Percentiles rank a stretch among this genome's conserved stretches.
phyloP scores from a whole-genome alignment of 164 flowering plant species.

The Litsea cubeba region DNA sequence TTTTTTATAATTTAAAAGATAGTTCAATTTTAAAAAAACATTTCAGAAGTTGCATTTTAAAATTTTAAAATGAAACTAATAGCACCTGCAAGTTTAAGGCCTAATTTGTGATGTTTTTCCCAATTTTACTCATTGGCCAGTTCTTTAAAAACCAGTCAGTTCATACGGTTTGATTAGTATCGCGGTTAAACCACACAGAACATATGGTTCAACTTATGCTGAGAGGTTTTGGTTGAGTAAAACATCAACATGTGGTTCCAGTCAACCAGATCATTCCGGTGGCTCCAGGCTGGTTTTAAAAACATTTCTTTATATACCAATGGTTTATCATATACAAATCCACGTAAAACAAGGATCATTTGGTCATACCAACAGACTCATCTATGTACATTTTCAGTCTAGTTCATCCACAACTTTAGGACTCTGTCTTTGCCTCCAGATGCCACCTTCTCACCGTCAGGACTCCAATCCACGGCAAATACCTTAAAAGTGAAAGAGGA shows the following conservation, averaged over 20 bases:
- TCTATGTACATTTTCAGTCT: not conserved
- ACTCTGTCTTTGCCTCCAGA: conserved; percentile 90
- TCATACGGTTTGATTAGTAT: not conserved
- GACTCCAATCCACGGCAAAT: conserved; percentile 99
- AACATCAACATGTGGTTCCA: no score
- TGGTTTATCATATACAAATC: not conserved
- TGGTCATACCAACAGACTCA: not conserved
- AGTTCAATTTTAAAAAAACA: no score
- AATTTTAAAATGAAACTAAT: no score
- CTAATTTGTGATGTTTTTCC: no score
- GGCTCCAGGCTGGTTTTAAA: not conserved
- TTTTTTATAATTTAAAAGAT: no score
- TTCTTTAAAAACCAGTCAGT: not conserved
- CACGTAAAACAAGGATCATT: not conserved
- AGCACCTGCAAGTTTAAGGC: no score
- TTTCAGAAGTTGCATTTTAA: no score
- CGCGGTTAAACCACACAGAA: no score
- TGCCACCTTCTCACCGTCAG: conserved; percentile 98
- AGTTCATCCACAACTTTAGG: conserved; percentile 91
- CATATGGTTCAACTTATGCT: no score
- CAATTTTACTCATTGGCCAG: not conserved
- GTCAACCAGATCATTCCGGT: no score
- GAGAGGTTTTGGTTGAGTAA: no score
- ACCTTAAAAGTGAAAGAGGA: conserved; percentile 37
- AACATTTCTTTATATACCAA: not conserved